These are phyloP conservation scores for Lojkania enalia DNA, from an alignment of 2,329 filamentous ascomycete genomes.

Conservation along the genomic window DNA sequence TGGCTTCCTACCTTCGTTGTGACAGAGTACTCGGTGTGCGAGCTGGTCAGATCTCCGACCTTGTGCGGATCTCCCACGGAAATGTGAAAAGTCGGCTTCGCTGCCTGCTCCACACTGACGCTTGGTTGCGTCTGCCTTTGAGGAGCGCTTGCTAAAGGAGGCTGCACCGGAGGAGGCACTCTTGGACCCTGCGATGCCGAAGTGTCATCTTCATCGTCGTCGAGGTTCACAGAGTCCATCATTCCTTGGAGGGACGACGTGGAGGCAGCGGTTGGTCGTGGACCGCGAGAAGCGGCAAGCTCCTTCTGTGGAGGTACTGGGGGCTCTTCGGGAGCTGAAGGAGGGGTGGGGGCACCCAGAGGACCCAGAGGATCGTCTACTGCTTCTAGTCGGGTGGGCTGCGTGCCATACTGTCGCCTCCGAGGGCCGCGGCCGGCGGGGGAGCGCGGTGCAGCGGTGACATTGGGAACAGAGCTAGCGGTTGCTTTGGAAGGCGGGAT, in stretches of 20 bases:
- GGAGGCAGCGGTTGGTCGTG: conserved; percentile 55
- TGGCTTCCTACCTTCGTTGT: conserved; percentile 72
- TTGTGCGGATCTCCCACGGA: conserved; percentile 95
- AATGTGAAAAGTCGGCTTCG: conserved; percentile 89
- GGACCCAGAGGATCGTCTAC: conserved; percentile 77
- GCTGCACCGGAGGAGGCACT: conserved; percentile 66
- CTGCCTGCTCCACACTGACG: conserved; percentile 87
- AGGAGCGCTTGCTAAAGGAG: conserved; percentile 50
- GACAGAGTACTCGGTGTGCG: conserved; percentile 96
- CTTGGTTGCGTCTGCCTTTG: conserved; percentile 69
- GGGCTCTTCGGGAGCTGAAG: conserved; percentile 58
- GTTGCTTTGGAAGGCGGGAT: conserved; percentile 21
- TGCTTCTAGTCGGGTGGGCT: conserved; percentile 76
- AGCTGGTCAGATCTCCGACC: conserved; percentile 93
- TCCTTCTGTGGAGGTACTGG: conserved; percentile 69
- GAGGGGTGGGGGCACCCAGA: conserved; percentile 67
- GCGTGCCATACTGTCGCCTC: conserved; percentile 66
- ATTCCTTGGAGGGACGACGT: conserved; percentile 54
- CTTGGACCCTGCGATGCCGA: conserved; percentile 57
- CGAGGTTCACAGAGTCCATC: conserved; percentile 70
- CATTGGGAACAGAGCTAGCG: conserved; percentile 37
- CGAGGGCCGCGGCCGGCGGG: conserved; percentile 55
- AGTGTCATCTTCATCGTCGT: conserved; percentile 63
- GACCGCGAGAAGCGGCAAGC: conserved; percentile 54
- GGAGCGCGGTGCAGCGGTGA: conserved; percentile 50